These are phyloP conservation scores for Mycena olivaceomarginata DNA, from an alignment of 768 basidiomycete genomes.

Conservation along the genomic window DNA sequence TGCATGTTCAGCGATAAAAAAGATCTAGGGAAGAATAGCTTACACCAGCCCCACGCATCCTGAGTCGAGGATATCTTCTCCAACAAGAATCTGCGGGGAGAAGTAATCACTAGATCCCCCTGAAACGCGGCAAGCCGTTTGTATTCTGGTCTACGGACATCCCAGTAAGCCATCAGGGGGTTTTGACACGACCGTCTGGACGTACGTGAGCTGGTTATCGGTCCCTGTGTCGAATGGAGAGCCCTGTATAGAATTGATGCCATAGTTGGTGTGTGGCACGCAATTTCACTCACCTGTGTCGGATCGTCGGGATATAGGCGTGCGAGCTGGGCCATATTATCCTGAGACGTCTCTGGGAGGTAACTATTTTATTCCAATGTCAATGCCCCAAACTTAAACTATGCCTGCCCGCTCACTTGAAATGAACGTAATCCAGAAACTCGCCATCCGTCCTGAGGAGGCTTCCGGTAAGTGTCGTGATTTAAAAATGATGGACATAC, in stretches of 20 bases:
- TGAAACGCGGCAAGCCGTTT: constrained; percentile 62
- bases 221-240: constrained; percentile 38
- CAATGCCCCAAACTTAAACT: neutral
- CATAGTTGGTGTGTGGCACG: no score
- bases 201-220: constrained; percentile 27
- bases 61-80: constrained; percentile 54
- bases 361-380: constrained; percentile 4
- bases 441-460: constrained; percentile 12
- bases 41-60: constrained; percentile 57
- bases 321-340: neutral
- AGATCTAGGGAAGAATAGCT: constrained; percentile 15
- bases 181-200: neutral
- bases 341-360: neutral
- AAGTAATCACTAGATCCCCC: constrained; percentile 61
- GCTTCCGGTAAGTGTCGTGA: neutral
- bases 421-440: constrained; percentile 24
- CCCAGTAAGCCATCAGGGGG: no score
- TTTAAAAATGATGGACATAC: neutral
- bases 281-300: neutral
- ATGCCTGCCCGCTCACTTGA: constrained; percentile 4
- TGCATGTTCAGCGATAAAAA: neutral
- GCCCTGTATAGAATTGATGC: constrained; percentile 9
- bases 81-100: constrained; percentile 58
- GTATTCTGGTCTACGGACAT: constrained; percentile 56
- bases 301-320: constrained; percentile 18